Conservation (phyloP, 2,329 filamentous ascomycete species). For the Parafenestella ontariensis region DNA sequence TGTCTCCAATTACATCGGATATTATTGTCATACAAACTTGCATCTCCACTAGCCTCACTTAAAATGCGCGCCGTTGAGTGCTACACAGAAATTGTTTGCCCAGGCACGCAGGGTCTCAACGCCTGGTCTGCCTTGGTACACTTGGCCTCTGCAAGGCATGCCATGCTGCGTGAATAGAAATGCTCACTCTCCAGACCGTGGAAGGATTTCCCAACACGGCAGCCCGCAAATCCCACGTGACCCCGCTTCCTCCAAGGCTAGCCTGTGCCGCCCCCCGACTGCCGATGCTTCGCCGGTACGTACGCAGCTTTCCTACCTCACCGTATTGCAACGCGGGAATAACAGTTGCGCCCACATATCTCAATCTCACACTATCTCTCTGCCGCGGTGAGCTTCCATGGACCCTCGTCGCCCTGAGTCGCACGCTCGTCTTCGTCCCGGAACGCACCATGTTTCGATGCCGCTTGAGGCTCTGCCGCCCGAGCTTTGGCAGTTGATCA, state of each 20-base stretch:
- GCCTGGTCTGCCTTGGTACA: background rate
- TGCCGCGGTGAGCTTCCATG: slow-evolving; percentile 16
- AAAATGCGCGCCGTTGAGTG: slow-evolving; percentile 17
- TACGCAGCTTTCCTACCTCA: slow-evolving; percentile 9
- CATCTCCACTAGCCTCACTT: slow-evolving; percentile 4
- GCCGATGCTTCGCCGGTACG: slow-evolving; percentile 29
- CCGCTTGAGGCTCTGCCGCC: slow-evolving; percentile 17
- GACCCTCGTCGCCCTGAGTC: slow-evolving; percentile 10
- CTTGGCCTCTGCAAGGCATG: slow-evolving; percentile 3
- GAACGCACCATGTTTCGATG: slow-evolving; percentile 16
- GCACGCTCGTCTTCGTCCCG: slow-evolving; percentile 15
- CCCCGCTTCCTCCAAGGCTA: background rate
- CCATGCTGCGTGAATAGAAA: background rate
- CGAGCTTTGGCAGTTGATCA: slow-evolving; percentile 24
- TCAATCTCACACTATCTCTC: background rate
- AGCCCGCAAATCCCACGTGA: background rate
- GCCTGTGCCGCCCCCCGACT: slow-evolving; percentile 7
- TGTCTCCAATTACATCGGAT: slow-evolving; percentile 13
- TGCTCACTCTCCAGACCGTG: slow-evolving; percentile 7
- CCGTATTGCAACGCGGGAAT: slow-evolving; percentile 19
- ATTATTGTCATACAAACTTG: slow-evolving; percentile 17
- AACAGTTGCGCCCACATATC: slow-evolving; percentile 9
- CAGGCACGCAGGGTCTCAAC: slow-evolving; percentile 15
- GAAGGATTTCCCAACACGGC: slow-evolving; percentile 14
- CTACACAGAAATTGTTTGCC: slow-evolving; percentile 3